A percentile compares a stretch with the other conserved stretches of the same genome.
Evolutionary conservation across 768 basidiomycete species (phyloP).

Genomic region (Kondoa malvinella): DNA sequence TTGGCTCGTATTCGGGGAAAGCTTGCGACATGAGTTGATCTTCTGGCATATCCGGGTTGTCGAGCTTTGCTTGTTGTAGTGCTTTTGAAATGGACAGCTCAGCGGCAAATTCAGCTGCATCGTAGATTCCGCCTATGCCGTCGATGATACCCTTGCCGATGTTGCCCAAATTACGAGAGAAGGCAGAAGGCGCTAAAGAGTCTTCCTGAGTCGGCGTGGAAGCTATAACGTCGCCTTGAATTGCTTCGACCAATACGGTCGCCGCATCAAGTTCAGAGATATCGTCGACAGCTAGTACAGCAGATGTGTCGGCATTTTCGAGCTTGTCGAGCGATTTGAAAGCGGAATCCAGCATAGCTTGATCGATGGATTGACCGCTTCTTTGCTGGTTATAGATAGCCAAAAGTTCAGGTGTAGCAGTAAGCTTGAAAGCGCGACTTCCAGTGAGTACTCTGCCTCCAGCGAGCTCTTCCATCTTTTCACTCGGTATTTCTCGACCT

Average conservation of each 20-base stretch:
- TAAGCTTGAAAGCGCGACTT: constrained; percentile 19
- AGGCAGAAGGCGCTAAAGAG: background rate
- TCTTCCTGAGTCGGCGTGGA: background rate
- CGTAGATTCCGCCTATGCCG: constrained; percentile 6
- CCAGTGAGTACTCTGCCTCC: constrained; percentile 25
- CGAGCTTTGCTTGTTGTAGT: constrained; percentile 19
- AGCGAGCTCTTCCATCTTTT: constrained; percentile 25
- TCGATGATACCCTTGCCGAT: constrained; percentile 19
- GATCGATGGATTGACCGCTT: background rate
- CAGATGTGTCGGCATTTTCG: background rate
- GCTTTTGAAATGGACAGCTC: constrained; percentile 23
- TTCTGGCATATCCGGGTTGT: constrained; percentile 22
- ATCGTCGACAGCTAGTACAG: background rate
- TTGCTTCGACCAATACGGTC: too few relatives aligned
- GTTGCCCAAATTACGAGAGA: background rate
- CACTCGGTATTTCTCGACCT: constrained; percentile 21
- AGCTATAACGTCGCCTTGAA: background rate
- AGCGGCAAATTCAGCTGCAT: constrained; percentile 21
- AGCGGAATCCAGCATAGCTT: background rate
- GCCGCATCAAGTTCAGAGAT: background rate
- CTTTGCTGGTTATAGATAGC: background rate
- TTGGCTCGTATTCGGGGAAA: constrained; percentile 22
- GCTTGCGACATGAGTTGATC: constrained; percentile 16
- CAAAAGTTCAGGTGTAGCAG: background rate
- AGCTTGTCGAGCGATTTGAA: background rate